A percentile compares a stretch with the other conserved stretches of the same genome.
Evolutionary conservation across 2,329 filamentous ascomycete species (phyloP).

Genomic region (Xylariaceae sp.): DNA sequence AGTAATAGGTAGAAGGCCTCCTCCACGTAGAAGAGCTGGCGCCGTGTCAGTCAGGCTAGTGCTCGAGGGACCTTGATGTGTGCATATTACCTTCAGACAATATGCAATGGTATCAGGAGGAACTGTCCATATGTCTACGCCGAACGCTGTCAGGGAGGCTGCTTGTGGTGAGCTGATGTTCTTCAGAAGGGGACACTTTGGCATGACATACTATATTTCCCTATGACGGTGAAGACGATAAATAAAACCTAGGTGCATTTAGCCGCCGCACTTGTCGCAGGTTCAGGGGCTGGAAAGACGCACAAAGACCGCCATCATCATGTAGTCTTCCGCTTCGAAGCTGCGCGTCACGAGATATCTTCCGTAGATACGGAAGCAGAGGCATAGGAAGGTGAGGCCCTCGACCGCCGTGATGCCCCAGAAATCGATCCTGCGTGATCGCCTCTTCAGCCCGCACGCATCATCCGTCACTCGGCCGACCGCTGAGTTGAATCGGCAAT

Average conservation of each 20-base stretch:
- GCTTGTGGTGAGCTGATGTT: slow-evolving; percentile 3
- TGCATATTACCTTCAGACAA: slow-evolving; percentile 18
- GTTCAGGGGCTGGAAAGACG: slow-evolving; percentile 6
- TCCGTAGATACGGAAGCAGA: slow-evolving; percentile 30
- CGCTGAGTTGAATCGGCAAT: slow-evolving; percentile 11
- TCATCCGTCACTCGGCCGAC: slow-evolving; percentile 25
- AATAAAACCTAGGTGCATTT: slow-evolving; percentile 19
- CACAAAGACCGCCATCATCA: slow-evolving; percentile 29
- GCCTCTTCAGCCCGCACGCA: slow-evolving; percentile 23
- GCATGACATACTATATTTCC: slow-evolving; percentile 21
- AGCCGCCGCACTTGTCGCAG: too few species aligned
- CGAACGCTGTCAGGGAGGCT: slow-evolving; percentile 24
- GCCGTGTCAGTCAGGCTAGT: background rate
- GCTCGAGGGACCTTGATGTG: background rate
- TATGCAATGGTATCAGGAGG: slow-evolving; percentile 17
- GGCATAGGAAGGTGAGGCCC: slow-evolving; percentile 24
- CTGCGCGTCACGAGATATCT: slow-evolving; percentile 24
- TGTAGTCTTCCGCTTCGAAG: slow-evolving; percentile 31
- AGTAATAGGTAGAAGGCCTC: slow-evolving; percentile 26
- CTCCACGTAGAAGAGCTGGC: slow-evolving; percentile 26
- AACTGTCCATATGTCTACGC: slow-evolving; percentile 31
- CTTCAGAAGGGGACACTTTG: background rate
- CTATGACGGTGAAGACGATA: slow-evolving; percentile 23
- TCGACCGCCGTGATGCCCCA: slow-evolving; percentile 26
- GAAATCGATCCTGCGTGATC: slow-evolving; percentile 26